Base-by-base conservation (phyloP, 2,329 filamentous ascomycete genomes). In the Fusarium cyanostomum region DNA sequence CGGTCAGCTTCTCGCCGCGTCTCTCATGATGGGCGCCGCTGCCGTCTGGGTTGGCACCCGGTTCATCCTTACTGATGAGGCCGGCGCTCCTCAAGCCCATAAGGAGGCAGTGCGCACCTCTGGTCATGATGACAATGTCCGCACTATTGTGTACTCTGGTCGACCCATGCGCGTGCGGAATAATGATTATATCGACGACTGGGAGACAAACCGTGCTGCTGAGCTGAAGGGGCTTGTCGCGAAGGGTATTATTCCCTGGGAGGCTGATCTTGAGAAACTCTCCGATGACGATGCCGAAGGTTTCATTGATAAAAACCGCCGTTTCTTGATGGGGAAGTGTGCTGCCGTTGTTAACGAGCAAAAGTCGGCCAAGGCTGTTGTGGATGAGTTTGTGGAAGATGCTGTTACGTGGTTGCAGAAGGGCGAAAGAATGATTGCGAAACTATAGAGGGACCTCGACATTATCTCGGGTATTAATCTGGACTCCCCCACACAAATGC, bases 121-220 rank as follows among this genome's bases (percentile, higher is more conserved):
- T 50, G 87, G 91, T 70, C 96, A 94, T 78, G 92, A 97, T 79
- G 95, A 98, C 81, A 98, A 96, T 74, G 82, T 98, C 77, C 91
- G 92, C 75, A 99, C 95, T 44, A 92, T 98, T 78, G 98, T 99
- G 81, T 98, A 98, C 86, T 98, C 94, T 56, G 94, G 95, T 56
- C 92, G 95, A 58, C 95, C 95, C 28, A 84, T 99, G 74, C 92
- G 95, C 69, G 94, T 98, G 58, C 90, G 93, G 77, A 95, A 86
- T 75, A 99, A 98, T 83, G 79, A 89, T 8, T 99, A 98, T 80
- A 97, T 99, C 74, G 77, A 87, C 75, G 91, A 97, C 85, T 99
- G 95, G 95, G 94, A 99, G 81, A 89, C 90, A 72, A 94, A 97
- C 83, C 91, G 95, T 70, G 82, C 85, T 69, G 81, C 86, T 37